These are phyloP conservation scores for Flammula alnicola DNA, from an alignment of 1,284 basidiomycete genomes.

Conservation along the genomic window DNA sequence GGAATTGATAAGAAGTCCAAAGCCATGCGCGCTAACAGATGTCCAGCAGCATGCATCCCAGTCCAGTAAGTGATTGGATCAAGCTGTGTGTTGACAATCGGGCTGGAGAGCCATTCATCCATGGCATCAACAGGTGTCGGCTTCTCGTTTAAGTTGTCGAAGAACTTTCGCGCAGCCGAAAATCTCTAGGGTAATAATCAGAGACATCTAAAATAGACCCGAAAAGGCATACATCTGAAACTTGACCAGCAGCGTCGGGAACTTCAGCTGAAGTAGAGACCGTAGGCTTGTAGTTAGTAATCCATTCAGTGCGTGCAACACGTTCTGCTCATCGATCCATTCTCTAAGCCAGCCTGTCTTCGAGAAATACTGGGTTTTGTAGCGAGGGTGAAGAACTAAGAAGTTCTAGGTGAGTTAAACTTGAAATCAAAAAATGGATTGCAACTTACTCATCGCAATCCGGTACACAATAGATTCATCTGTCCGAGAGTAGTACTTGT, in stretches of 20 bases:
- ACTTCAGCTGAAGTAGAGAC: background rate
- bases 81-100: background rate
- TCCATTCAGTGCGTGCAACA: background rate
- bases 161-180: too few relatives aligned
- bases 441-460: slow-evolving; percentile 15
- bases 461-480: slow-evolving; percentile 18
- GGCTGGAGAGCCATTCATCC: background rate
- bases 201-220: too few relatives aligned
- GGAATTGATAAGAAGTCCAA: slow-evolving; percentile 20
- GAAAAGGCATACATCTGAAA: background rate
- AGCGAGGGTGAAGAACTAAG: slow-evolving; percentile 9
- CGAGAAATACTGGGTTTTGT: slow-evolving; percentile 7
- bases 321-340: background rate
- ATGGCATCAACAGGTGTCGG: background rate
- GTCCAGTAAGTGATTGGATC: background rate
- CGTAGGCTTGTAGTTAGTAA: background rate
- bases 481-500: slow-evolving; percentile 23
- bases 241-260: background rate
- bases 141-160: background rate
- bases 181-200: too few relatives aligned
- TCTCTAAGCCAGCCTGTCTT: slow-evolving; percentile 1
- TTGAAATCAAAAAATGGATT: background rate
- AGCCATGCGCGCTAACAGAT: background rate
- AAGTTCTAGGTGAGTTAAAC: background rate
- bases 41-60: background rate